These are phyloP conservation scores for Fusarium hostae DNA, from an alignment of 2,329 filamentous ascomycete genomes.

Conservation along the genomic window DNA sequence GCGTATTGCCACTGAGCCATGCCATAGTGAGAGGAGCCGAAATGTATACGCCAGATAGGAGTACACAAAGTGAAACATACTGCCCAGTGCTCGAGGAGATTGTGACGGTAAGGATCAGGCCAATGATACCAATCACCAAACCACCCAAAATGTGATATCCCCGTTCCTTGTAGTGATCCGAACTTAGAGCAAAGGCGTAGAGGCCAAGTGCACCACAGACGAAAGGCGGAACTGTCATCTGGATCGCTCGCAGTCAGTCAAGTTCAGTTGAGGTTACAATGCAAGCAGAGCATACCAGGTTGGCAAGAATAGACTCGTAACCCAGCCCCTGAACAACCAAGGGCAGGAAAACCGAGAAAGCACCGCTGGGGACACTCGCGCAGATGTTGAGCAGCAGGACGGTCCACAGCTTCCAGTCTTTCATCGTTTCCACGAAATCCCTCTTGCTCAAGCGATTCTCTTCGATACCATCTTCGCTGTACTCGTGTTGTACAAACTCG, in stretches of 20 bases:
- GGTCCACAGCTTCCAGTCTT: slow-evolving; percentile 45
- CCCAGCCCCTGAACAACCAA: slow-evolving; percentile 44
- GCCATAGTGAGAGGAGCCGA: slow-evolving; percentile 44
- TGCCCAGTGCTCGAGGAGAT: slow-evolving; percentile 35
- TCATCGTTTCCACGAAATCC: slow-evolving; percentile 43
- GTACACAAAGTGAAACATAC: slow-evolving; percentile 42
- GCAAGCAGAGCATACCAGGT: slow-evolving; percentile 32
- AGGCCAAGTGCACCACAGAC: slow-evolving; percentile 45
- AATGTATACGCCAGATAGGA: slow-evolving; percentile 43
- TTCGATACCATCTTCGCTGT: slow-evolving; percentile 42
- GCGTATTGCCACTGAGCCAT: slow-evolving; percentile 45
- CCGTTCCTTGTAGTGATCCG: slow-evolving; percentile 41
- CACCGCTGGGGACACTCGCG: slow-evolving; percentile 43
- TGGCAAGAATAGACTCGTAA: slow-evolving; percentile 44
- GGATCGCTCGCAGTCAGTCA: background rate
- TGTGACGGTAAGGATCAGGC: slow-evolving; percentile 41
- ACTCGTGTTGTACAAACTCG: slow-evolving; percentile 41
- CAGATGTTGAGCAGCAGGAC: slow-evolving; percentile 43
- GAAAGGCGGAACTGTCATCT: slow-evolving; percentile 46
- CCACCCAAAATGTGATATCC: slow-evolving; percentile 43
- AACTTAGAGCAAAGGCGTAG: slow-evolving; percentile 43
- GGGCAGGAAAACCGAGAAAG: slow-evolving; percentile 44
- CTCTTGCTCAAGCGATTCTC: slow-evolving; percentile 38
- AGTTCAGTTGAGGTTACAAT: too few species aligned
- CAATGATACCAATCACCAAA: slow-evolving; percentile 37